These are phyloP conservation scores for Dichotomocladium elegans DNA, from an alignment of 371 early-diverging fungal genomes.

Conservation along the genomic window DNA sequence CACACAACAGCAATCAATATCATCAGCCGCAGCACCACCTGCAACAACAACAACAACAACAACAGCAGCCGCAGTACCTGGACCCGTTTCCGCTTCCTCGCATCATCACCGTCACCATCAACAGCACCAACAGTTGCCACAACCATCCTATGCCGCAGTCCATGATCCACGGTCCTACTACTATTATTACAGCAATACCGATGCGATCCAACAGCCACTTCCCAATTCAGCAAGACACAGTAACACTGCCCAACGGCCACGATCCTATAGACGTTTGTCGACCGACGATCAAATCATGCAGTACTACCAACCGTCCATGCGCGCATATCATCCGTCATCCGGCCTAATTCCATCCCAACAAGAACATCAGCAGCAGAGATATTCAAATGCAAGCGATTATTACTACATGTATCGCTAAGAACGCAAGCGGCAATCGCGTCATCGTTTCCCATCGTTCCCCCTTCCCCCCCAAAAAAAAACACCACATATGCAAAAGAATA, in stretches of 20 bases:
- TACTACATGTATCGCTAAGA: conserved; percentile 3
- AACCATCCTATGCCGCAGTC: too few species aligned
- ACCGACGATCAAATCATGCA: not conserved
- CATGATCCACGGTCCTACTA: too few species aligned
- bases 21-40: not conserved
- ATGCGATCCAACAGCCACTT: too few species aligned
- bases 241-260: not conserved
- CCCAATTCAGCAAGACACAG: not conserved
- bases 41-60: not conserved
- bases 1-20: conserved; percentile 1
- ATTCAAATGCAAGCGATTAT: not conserved
- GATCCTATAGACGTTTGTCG: not conserved
- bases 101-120: not conserved
- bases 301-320: not conserved
- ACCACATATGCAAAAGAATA: too few species aligned
- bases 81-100: too few species aligned
- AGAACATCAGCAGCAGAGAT: not conserved
- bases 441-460: too few species aligned
- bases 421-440: too few species aligned
- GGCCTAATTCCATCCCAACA: not conserved
- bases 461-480: too few species aligned
- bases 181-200: not conserved
- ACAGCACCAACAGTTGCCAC: not conserved
- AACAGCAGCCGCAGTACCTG: not conserved
- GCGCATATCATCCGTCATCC: not conserved